phyloP scores from a whole-genome alignment of 1,139 yeast genomes.

The Candida pseudoviswanathii region DNA sequence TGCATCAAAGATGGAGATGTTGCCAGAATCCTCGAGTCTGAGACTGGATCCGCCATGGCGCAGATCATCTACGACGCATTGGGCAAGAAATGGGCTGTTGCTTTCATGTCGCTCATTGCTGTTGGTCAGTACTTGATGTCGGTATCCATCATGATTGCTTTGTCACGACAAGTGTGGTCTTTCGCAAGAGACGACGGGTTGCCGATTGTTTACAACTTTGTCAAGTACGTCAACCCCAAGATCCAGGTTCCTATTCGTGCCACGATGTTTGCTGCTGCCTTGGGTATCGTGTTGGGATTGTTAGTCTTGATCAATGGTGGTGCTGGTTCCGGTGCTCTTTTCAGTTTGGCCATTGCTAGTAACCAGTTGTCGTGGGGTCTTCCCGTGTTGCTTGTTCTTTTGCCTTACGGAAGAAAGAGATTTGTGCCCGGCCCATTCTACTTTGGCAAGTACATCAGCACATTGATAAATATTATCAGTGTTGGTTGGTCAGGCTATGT shows the following conservation, averaged over 20 bases:
- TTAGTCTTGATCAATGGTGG: conserved; percentile 58
- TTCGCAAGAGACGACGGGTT: conserved; percentile 46
- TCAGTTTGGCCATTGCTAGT: conserved; percentile 52
- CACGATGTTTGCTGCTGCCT: conserved; percentile 52
- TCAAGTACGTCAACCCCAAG: conserved; percentile 55
- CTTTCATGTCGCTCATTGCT: conserved; percentile 61
- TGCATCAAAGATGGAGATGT: conserved; percentile 56
- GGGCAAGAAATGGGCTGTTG: conserved; percentile 72
- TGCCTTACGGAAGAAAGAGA: conserved; percentile 43
- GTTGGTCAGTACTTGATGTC: conserved; percentile 71
- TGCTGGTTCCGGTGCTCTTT: conserved; percentile 58
- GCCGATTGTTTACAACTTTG: conserved; percentile 43
- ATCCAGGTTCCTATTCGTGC: conserved; percentile 63
- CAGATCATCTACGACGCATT: conserved; percentile 65
- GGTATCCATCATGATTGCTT: conserved; percentile 33
- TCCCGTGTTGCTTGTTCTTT: conserved; percentile 30
- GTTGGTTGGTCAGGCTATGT: conserved; percentile 31
- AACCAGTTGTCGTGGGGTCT: conserved; percentile 44
- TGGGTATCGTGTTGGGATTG: conserved; percentile 55
- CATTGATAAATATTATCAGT: conserved; percentile 27
- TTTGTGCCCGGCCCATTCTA: conserved; percentile 69
- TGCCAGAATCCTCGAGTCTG: conserved; percentile 39
- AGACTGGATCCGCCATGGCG: conserved; percentile 61
- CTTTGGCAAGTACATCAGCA: conserved; percentile 53
- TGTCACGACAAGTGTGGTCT: conserved; percentile 43